phyloP scores from a whole-genome alignment of 805 yeast genomes.

The Priceomyces medius region DNA sequence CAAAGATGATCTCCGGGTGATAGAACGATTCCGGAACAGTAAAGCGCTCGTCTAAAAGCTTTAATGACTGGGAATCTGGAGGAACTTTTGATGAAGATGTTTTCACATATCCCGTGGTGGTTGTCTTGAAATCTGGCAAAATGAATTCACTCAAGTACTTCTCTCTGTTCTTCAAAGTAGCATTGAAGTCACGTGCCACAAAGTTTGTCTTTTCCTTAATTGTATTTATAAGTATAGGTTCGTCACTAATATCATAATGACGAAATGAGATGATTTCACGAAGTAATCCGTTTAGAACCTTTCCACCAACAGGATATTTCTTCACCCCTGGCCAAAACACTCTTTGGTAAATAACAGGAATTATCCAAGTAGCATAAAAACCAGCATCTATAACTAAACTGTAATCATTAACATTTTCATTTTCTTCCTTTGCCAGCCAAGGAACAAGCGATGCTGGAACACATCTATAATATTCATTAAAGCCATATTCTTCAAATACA shows the following conservation, averaged over 20 bases:
- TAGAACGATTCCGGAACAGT: slow-evolving; percentile 82
- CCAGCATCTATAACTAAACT: slow-evolving; percentile 86
- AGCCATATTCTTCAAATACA: slow-evolving; percentile 90
- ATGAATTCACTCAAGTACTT: slow-evolving; percentile 63
- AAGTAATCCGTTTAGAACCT: slow-evolving; percentile 75
- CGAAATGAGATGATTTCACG: slow-evolving; percentile 85
- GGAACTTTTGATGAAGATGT: slow-evolving; percentile 28
- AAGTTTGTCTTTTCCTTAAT: slow-evolving; percentile 79
- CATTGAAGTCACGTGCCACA: slow-evolving; percentile 59
- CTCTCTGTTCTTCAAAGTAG: slow-evolving; percentile 40
- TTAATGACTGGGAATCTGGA: slow-evolving; percentile 61
- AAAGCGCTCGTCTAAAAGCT: slow-evolving; percentile 81
- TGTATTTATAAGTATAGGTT: slow-evolving; percentile 76
- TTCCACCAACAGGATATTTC: slow-evolving; percentile 84
- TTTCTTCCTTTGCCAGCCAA: slow-evolving; percentile 10
- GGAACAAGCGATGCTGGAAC: slow-evolving; percentile 52
- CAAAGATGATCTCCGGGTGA: slow-evolving; percentile 69
- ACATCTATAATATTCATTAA: slow-evolving; percentile 65
- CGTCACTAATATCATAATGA: slow-evolving; percentile 92
- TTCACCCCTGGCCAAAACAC: slow-evolving; percentile 75
- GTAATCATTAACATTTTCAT: slow-evolving; percentile 48
- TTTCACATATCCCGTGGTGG: slow-evolving; percentile 69
- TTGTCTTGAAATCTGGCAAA: slow-evolving; percentile 83
- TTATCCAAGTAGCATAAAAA: slow-evolving; percentile 79
- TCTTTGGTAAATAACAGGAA: slow-evolving; percentile 79